Conservation (phyloP, 371 early-diverging fungal species). For the Mucor sp. region DNA sequence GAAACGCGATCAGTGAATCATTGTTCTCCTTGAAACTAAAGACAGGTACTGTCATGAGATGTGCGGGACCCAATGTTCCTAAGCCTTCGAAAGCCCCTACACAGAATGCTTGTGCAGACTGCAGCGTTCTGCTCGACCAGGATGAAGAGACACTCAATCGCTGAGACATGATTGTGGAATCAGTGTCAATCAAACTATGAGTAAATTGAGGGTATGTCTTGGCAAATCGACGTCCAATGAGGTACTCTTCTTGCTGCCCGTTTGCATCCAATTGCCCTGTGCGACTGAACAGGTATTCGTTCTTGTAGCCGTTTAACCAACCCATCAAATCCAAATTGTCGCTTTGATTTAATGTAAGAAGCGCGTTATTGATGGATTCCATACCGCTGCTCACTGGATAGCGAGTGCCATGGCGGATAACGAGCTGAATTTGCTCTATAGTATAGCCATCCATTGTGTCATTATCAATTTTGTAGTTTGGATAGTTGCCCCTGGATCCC, state of each 20-base stretch:
- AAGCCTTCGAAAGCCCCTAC: slow-evolving; percentile 7
- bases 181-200: not conserved
- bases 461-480: not conserved
- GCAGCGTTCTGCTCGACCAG: slow-evolving; percentile 13
- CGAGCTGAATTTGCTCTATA: slow-evolving; percentile 29
- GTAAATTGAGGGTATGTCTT: slow-evolving; percentile 16
- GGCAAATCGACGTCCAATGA: slow-evolving; percentile 25
- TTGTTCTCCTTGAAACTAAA: slow-evolving; percentile 16
- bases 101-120: slow-evolving; percentile 20
- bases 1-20: slow-evolving; percentile 24
- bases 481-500: slow-evolving; percentile 14
- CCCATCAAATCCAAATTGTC: slow-evolving; percentile 5
- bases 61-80: slow-evolving; percentile 1
- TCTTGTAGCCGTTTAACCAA: slow-evolving; percentile 24
- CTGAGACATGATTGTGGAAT: not conserved
- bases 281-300: slow-evolving; percentile 6
- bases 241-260: slow-evolving; percentile 32
- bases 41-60: slow-evolving; percentile 19
- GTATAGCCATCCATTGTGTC: not conserved
- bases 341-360: slow-evolving; percentile 10
- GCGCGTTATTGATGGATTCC: slow-evolving; percentile 13
- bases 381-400: slow-evolving; percentile 26
- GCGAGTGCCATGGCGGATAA: slow-evolving; percentile 39
- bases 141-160: slow-evolving; percentile 11
- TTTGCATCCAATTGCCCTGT: slow-evolving; percentile 12